phyloP scores from a whole-genome alignment of 208 protist species.

The Trypanosoma melophagium region DNA sequence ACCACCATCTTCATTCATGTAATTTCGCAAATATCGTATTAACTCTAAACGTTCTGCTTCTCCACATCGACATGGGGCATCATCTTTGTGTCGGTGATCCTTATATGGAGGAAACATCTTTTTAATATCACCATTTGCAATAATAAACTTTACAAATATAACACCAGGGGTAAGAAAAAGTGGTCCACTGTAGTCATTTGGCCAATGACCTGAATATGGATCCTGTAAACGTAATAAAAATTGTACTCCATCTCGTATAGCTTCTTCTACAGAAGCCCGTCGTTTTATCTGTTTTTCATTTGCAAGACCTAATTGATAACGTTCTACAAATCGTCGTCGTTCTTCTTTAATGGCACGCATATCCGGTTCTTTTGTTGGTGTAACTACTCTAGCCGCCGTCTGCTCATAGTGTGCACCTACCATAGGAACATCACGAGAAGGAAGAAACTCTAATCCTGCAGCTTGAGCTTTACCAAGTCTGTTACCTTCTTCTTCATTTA shows the following conservation, averaged over 20 bases:
- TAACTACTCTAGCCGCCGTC: constrained; percentile 6
- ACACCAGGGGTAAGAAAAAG: constrained; percentile 94
- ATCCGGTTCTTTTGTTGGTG: constrained; percentile 23
- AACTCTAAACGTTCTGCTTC: constrained; percentile 79
- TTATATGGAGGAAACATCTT: constrained; percentile 66
- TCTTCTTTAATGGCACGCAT: constrained; percentile 41
- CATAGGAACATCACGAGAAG: constrained; percentile 12
- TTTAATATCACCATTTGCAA: constrained; percentile 43
- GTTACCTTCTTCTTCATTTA: constrained; percentile 64
- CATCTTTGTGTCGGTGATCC: constrained; percentile 48
- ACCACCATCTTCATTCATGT: constrained; percentile 95
- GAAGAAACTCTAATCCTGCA: constrained; percentile 36
- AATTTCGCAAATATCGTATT: constrained; percentile 93
- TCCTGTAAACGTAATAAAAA: constrained; percentile 83
- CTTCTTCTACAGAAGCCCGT: constrained; percentile 30
- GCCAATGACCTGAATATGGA: constrained; percentile 96
- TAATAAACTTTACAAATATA: constrained; percentile 92
- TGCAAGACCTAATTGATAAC: constrained; percentile 65
- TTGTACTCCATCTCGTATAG: constrained; percentile 62
- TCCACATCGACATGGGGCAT: constrained; percentile 46
- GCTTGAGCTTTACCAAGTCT: constrained; percentile 51
- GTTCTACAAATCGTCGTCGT: constrained; percentile 55
- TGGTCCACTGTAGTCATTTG: constrained; percentile 97
- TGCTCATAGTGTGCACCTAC: constrained; percentile 27
- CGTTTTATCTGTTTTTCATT: background rate